phyloP scores from a whole-genome alignment of 1,284 basidiomycete species.

The Sporisorium exsertum region DNA sequence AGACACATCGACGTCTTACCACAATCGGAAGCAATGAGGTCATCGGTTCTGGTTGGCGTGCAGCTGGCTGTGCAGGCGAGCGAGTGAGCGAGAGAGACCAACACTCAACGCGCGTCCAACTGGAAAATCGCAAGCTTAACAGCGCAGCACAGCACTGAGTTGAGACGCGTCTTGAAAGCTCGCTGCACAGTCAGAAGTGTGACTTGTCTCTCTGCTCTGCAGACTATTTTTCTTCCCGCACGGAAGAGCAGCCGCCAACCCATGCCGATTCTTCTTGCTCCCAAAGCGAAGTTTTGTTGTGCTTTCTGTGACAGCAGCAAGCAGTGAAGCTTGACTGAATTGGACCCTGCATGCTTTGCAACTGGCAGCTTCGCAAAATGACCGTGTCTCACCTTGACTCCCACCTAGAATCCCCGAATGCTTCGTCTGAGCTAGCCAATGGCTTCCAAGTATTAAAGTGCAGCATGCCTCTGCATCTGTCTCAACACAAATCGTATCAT shows the following conservation, averaged over 20 bases:
- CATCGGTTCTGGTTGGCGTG: background rate
- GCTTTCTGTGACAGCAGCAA: background rate
- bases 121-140: background rate
- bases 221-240: conserved; percentile 19
- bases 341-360: conserved; percentile 32
- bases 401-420: background rate
- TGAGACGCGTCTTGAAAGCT: conserved; percentile 24
- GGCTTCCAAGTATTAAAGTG: too few species aligned
- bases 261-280: background rate
- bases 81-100: conserved; percentile 11
- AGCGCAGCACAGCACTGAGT: conserved; percentile 5
- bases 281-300: background rate
- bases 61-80: background rate
- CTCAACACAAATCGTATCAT: conserved; percentile 32
- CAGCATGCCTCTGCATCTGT: conserved; percentile 37
- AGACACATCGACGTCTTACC: too few species aligned
- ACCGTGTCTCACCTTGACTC: too few species aligned
- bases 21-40: background rate
- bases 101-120: conserved; percentile 9
- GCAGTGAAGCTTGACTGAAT: background rate
- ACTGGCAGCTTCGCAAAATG: too few species aligned
- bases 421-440: too few species aligned
- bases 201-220: too few species aligned
- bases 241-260: conserved; percentile 4
- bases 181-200: conserved; percentile 4